Base-by-base conservation (phyloP, 2,329 filamentous ascomycete species). In the Hypomyces rosellus region DNA sequence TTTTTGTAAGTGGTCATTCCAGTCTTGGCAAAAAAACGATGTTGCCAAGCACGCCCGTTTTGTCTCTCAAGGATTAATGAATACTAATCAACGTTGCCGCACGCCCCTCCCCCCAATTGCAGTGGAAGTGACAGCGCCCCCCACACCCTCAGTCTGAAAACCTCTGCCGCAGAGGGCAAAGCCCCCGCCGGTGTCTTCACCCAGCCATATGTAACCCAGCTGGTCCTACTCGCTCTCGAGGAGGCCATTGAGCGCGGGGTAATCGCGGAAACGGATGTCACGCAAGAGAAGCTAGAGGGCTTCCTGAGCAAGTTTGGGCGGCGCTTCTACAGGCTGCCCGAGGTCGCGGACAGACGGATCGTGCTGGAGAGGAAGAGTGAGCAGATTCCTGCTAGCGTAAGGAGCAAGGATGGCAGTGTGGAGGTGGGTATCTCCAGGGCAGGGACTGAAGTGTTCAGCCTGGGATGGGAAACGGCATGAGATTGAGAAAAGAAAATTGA, bases 181-280 rank as follows among this genome's bases (percentile, higher is more conserved):
- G 78, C 83, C 1, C 80, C 85, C 0, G 88, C 88, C 0, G 88
- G 88, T 4, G 86, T 91, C 40, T 92, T 89, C 65, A 91, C 88
- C 1, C 88, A 92, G 69, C 84, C 85, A 4, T 83, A 83, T 62
- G 82, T 82, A 0, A 74, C 82, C 2, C 81, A 82, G 49, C 75
- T 84, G 44, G 83, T 89, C 43, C 69, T 89, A 20, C 61, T 71
- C 34, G 77, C 74, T 1, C 69, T 89, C 38, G 79, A 86, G 65
- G 77, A 81, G 58, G 86, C 76, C 4, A 70, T 85, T 4, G 70
- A 72, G 54, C 71, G 75, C 11, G 77, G 75, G 2, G 72, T 77
- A 34, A 72, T 84, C 41, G 61, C 63, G 6, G 74, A 76, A 49
- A 67, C 64, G 0, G 73, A 78, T n/a, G 68, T 84, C 8, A 80